phyloP scores from a whole-genome alignment of 768 basidiomycete species.

The Calocera viscosa region DNA sequence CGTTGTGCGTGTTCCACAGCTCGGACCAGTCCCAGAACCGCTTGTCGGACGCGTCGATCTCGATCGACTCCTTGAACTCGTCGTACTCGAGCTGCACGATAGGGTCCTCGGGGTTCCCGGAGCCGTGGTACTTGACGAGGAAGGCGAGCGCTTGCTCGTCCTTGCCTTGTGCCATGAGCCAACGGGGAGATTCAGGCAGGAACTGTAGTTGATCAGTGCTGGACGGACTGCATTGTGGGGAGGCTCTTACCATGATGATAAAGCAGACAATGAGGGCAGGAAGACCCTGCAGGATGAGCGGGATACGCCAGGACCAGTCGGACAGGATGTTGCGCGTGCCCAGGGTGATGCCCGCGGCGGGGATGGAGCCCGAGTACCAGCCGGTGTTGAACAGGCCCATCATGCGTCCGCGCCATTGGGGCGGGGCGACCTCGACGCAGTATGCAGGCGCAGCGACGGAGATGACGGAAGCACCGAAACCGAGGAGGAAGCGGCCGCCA shows the following conservation, averaged over 20 bases:
- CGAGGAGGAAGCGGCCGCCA: slow-evolving; percentile 26
- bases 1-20: slow-evolving; percentile 34
- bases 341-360: slow-evolving; percentile 19
- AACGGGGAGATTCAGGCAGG: slow-evolving; percentile 15
- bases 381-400: slow-evolving; percentile 33
- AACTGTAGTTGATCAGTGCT: not conserved
- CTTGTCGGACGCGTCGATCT: slow-evolving; percentile 20
- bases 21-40: slow-evolving; percentile 21
- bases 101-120: slow-evolving; percentile 15
- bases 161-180: slow-evolving; percentile 16
- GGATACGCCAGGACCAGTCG: slow-evolving; percentile 40
- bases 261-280: slow-evolving; percentile 31
- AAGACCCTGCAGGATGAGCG: slow-evolving; percentile 41
- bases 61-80: slow-evolving; percentile 21
- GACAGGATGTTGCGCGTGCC: slow-evolving; percentile 25
- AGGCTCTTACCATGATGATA: slow-evolving; percentile 23
- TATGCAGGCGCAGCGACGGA: slow-evolving; percentile 24
- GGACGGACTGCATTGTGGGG: slow-evolving; percentile 13
- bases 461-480: slow-evolving; percentile 23
- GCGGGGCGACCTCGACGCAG: slow-evolving; percentile 24
- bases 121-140: slow-evolving; percentile 20
- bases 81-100: slow-evolving; percentile 18
- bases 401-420: slow-evolving; percentile 31
- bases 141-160: slow-evolving; percentile 18
- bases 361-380: slow-evolving; percentile 17